Base-by-base conservation (phyloP, 2,329 filamentous ascomycete species). In the Xylariales sp. region DNA sequence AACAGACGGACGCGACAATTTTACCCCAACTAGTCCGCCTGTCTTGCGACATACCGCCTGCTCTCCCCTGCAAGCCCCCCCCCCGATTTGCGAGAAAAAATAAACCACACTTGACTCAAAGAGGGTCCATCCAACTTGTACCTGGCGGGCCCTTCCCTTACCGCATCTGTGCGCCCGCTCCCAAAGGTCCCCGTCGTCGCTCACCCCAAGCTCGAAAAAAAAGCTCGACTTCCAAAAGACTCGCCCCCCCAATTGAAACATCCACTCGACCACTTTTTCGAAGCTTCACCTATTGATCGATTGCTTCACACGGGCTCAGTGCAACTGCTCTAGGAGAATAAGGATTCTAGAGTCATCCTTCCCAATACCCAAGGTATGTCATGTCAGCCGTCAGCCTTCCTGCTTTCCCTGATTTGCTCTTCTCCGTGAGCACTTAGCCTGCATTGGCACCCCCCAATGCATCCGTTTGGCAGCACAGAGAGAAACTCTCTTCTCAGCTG, bases 21-120 rank as follows among this genome's bases (percentile, higher is more conserved):
- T 56, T 55, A 55, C 55, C 54, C 55, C 54, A 57, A 56, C 53
- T 56, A 55, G 49, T 56, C 49, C 53, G 52, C 47, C 39, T 23
- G 34, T 27, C 35, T 37, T 42, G 29, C 33, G 19, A 15, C 25
- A 16, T 28, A 23, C 34, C 32, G 29, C 39, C 38, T 44, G 29
- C 40, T 40, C 40, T 31, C 20, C 25, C 25, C 28, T 29, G 24
- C 23, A 25, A 23, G 29, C 23, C 19, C 25, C 21, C 16, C 33
- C 19, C 28, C 34, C 12, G 13, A 27, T 25, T 25, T 25, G 23
- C 23, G 23, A 8, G n/a, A n/a, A 25, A 25, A 25, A n/a, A n/a
- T n/a, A 25, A 25, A 25, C 23, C 23, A 25, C 8, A 25, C n/a
- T n/a, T n/a, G n/a, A n/a, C n/a, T n/a, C n/a, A n/a, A n/a, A n/a